Evolutionary conservation across 345 rosid species (phyloP), one percentile per base, ranked within the genome.

Genomic region (Noccaea caerulescens): DNA sequence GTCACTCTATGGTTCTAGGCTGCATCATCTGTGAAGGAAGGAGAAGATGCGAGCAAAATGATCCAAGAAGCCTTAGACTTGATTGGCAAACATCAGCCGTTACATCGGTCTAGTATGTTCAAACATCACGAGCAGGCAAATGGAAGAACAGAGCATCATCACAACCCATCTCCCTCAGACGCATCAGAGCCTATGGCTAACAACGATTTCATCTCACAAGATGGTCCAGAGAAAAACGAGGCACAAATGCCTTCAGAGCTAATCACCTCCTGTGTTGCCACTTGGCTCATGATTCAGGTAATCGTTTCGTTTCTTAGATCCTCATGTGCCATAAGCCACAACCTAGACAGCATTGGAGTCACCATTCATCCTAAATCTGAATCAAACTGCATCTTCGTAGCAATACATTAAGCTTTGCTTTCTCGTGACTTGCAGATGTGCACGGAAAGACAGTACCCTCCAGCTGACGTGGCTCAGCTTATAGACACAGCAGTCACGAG

Each of bases 281-380:
- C 97, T 57, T 81, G 88, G 85, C 86, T 84, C 66, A 87, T 90
- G 96, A 81, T 92, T 72, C 97, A 88, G 96, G 99, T 88, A 81
- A 80, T 38, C 27, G n/a, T n/a, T n/a, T n/a, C n/a, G n/a, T 25
- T 37, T 20, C 39, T 13, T 39, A n/a, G 51, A 16, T 10, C 32
- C 8, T 10, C 7, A 6, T 7, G 45, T 38, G 34, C 50, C 56
- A 47, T 37, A 70, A 41, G 50, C 72, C 70, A 52, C 52, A 45
- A 33, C 55, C 6, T 58, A 53, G 72, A 10, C 13, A 44, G 51
- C 14, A 41, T 5, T 37, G 37, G 49, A 16, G 13, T 37, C 8
- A 58, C 39, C 51, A 8, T 8, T 14, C 52, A 61, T 71, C 54
- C 23, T 18, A 42, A 39, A 61, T 14, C 68, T 51, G 16, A 36